Percentiles rank a stretch among this genome's conserved stretches.
phyloP scores from a whole-genome alignment of 805 yeast species.

The Babjeviella inositovora region DNA sequence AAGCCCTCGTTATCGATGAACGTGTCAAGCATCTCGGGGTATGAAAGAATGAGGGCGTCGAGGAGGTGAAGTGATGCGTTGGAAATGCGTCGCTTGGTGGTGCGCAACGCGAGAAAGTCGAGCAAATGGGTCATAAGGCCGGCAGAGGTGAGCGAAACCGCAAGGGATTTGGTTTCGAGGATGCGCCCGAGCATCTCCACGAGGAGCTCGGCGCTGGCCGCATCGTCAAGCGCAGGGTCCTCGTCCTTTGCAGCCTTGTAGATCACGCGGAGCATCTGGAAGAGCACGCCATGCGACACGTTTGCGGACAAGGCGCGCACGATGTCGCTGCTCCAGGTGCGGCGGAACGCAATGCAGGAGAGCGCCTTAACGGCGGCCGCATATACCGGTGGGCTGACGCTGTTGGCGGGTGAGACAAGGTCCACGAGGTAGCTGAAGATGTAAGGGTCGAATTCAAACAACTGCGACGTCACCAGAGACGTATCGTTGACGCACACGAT shows the following conservation, averaged over 20 bases:
- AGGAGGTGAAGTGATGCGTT: slow-evolving; percentile 50
- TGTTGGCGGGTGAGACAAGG: slow-evolving; percentile 50
- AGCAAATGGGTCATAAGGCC: slow-evolving; percentile 57
- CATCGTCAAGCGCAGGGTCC: slow-evolving; percentile 24
- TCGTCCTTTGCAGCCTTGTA: slow-evolving; percentile 24
- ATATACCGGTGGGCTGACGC: slow-evolving; percentile 34
- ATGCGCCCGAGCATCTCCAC: slow-evolving; percentile 49
- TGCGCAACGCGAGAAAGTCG: slow-evolving; percentile 37
- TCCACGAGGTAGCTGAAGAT: slow-evolving; percentile 56
- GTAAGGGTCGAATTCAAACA: slow-evolving; percentile 62
- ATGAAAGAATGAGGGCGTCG: slow-evolving; percentile 22
- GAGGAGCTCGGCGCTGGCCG: slow-evolving; percentile 27
- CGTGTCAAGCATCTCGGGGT: slow-evolving; percentile 35
- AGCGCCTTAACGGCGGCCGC: slow-evolving; percentile 50
- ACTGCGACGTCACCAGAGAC: slow-evolving; percentile 41
- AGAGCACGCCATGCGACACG: slow-evolving; percentile 70
- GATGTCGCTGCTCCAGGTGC: slow-evolving; percentile 62
- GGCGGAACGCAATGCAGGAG: slow-evolving; percentile 51
- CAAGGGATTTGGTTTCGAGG: slow-evolving; percentile 35
- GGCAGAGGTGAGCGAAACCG: slow-evolving; percentile 48
- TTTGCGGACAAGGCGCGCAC: slow-evolving; percentile 71
- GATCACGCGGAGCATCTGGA: slow-evolving; percentile 55
- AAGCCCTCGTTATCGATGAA: slow-evolving; percentile 61
- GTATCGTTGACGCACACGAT: slow-evolving; percentile 39
- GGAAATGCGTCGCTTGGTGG: slow-evolving; percentile 37